A percentile compares a stretch with the other conserved stretches of the same genome.
Conservation (phyloP, 2,329 filamentous ascomycete genomes). For the Fusarium xyrophilum region DNA sequence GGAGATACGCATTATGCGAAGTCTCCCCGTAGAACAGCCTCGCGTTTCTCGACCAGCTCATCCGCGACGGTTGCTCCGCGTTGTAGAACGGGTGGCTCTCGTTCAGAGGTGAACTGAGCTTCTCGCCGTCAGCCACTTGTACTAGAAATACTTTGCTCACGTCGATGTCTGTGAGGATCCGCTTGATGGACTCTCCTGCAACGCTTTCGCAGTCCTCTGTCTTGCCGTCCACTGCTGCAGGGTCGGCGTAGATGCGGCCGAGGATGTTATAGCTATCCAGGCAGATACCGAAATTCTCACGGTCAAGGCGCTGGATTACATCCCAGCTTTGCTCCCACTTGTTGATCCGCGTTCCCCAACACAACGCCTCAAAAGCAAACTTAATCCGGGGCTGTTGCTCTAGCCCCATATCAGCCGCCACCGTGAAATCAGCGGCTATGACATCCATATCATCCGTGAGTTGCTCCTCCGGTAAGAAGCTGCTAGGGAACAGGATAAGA, state of each 20-base stretch:
- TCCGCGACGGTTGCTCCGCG: slow-evolving; percentile 55
- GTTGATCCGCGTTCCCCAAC: slow-evolving; percentile 73
- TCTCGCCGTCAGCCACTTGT: slow-evolving; percentile 78
- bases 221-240: slow-evolving; percentile 59
- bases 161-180: slow-evolving; percentile 63
- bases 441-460: slow-evolving; percentile 57
- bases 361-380: slow-evolving; percentile 77
- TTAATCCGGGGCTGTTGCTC: slow-evolving; percentile 62
- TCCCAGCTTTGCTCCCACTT: slow-evolving; percentile 77
- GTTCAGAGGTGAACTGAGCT: slow-evolving; percentile 65
- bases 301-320: slow-evolving; percentile 68
- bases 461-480: slow-evolving; percentile 63
- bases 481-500: slow-evolving; percentile 76
- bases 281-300: slow-evolving; percentile 77
- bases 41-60: slow-evolving; percentile 81
- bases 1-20: slow-evolving; percentile 70
- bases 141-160: slow-evolving; percentile 74
- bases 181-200: slow-evolving; percentile 60
- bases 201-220: slow-evolving; percentile 61
- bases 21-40: slow-evolving; percentile 64
- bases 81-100: slow-evolving; percentile 51
- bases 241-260: slow-evolving; percentile 74
- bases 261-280: slow-evolving; percentile 82
- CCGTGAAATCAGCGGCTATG: slow-evolving; percentile 67
- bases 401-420: slow-evolving; percentile 72